Evolutionary conservation across 106 monocot genomes (phyloP), one percentile per base, ranked within the genome.

Genomic region (Dactylorhiza incarnata): DNA sequence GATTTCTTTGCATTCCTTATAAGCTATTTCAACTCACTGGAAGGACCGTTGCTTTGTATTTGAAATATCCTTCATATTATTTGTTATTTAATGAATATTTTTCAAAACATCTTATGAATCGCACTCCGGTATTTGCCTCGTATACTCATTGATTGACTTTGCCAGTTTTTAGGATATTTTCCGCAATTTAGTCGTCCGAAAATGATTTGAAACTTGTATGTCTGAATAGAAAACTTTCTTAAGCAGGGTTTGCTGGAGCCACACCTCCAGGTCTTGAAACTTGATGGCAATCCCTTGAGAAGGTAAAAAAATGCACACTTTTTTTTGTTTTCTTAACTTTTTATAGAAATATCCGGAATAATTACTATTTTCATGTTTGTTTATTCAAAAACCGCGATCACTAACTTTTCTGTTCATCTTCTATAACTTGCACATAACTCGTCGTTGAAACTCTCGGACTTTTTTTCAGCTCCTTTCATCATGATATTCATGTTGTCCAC

Each of bases 231-330:
- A 24, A 73, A 16, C 24, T 73, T 80, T 83, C 11, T 44, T 80
- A 56, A 52, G 50, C 86, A 95, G 95, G 95, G 95, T 78, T 85
- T 95, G 59, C 88, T 95, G 2, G 92, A 95, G 81, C 49, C 85
- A 49, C 88, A 66, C 74, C 76, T 95, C 48, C 89, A 88, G 51
- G 92, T 90, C 51, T 77, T 95, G 68, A 95, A 78, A 85, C 84
- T 95, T 68, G 90, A 92, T 78, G 95, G 95, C 46, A 95, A 95
- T 22, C 95, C 92, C 14, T 73, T 95, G 53, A 84, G 92, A 81
- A 95, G 95, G 92, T 95, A 86, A 51, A 17, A 22, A 63, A 24
- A 10, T 63, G 9, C 63, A 24, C 22, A 62, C 13, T n/a, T 55
- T 17, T 1, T 9, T 20, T 62, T 62, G 20, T 2, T 22, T 62